Evolutionary conservation across 2,329 filamentous ascomycete genomes (phyloP).

Genomic region (Paraphaeosphaeria sporulosa): DNA sequence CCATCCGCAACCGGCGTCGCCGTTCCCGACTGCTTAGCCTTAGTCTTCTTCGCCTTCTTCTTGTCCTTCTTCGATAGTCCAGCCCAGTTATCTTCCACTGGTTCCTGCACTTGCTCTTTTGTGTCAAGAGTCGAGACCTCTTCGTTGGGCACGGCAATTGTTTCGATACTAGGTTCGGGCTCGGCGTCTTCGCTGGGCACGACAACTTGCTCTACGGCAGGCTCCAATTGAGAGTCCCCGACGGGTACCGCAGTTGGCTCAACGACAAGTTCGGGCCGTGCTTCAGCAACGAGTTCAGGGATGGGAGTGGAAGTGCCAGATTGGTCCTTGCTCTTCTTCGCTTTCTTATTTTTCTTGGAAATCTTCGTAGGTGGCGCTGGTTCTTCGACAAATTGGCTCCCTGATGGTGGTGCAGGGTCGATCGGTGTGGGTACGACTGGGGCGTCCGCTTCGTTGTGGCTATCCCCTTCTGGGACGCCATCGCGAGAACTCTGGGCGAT

Average conservation of each 20-base stretch:
- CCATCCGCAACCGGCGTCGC: conserved; percentile 24
- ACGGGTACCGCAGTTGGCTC: background rate
- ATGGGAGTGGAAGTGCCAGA: conserved; percentile 19
- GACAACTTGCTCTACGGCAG: background rate
- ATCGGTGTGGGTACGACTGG: background rate
- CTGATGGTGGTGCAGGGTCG: conserved; percentile 7
- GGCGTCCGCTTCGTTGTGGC: conserved; percentile 6
- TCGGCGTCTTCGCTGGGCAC: background rate
- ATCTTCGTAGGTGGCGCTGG: conserved; percentile 17
- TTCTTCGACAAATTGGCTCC: conserved; percentile 16
- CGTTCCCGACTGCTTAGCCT: conserved; percentile 29
- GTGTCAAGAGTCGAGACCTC: background rate
- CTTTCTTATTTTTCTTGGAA: conserved; percentile 19
- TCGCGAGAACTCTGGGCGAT: conserved; percentile 7
- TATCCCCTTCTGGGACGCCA: conserved; percentile 13
- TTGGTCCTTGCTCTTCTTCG: conserved; percentile 12
- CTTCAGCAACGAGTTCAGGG: conserved; percentile 15
- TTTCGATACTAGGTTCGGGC: background rate
- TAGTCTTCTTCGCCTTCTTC: conserved; percentile 42
- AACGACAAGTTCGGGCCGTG: background rate
- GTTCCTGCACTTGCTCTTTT: background rate
- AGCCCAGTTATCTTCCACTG: conserved; percentile 11
- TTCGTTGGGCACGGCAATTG: background rate
- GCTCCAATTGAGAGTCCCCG: background rate
- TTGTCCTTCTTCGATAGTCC: conserved; percentile 34